Percentiles rank a stretch among this genome's conserved stretches.
phyloP scores from a whole-genome alignment of 2,329 filamentous ascomycete genomes.

The Penicillium sp. region DNA sequence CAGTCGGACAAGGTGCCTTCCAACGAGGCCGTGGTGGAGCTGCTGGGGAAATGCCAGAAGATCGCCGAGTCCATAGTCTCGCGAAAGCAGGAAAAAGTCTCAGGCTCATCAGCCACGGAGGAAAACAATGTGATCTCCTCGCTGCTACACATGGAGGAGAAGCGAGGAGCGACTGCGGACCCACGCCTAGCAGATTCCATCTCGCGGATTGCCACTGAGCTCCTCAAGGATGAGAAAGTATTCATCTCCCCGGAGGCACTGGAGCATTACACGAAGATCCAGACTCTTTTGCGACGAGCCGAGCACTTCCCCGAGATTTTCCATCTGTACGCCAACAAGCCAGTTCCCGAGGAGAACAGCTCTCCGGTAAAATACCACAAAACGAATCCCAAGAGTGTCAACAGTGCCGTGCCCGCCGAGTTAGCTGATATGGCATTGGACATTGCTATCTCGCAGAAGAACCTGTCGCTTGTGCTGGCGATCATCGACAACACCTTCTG shows the following conservation, averaged over 20 bases:
- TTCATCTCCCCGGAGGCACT: constrained; percentile 75
- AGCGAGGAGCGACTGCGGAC: constrained; percentile 28
- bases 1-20: constrained; percentile 32
- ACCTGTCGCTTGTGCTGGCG: constrained; percentile 73
- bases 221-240: constrained; percentile 71
- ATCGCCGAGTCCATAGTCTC: constrained; percentile 33
- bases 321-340: constrained; percentile 78
- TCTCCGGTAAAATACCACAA: constrained; percentile 59
- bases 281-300: constrained; percentile 68
- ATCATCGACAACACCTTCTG: constrained; percentile 64
- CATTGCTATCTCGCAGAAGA: constrained; percentile 73
- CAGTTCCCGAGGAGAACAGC: constrained; percentile 61
- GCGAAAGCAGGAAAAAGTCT: constrained; percentile 19
- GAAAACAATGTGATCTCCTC: constrained; percentile 42
- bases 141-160: constrained; percentile 43
- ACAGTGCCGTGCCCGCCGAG: constrained; percentile 68
- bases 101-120: too few relatives aligned
- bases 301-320: constrained; percentile 77
- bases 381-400: constrained; percentile 65
- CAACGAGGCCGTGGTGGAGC: constrained; percentile 33
- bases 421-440: constrained; percentile 72
- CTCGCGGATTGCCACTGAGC: constrained; percentile 60
- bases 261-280: constrained; percentile 70
- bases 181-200: constrained; percentile 45
- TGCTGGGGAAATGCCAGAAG: constrained; percentile 37